Conservation (phyloP, 2,329 filamentous ascomycete genomes). For the Fusarium sp. region DNA sequence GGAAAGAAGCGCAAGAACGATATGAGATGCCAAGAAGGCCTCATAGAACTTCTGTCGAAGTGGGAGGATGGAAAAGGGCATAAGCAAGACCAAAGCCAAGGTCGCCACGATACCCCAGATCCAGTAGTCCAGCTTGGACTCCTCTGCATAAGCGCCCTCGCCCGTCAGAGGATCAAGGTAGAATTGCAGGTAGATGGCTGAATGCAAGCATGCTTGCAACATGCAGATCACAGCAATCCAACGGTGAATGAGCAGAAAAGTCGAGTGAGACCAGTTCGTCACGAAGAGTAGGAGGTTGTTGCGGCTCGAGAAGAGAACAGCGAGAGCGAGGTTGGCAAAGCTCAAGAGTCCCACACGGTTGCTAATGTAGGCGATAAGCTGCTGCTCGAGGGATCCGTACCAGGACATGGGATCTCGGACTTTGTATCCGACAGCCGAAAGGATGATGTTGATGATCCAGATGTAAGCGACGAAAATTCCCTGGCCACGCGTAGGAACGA, state of each 20-base stretch:
- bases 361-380: constrained; percentile 51
- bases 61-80: constrained; percentile 49
- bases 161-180: neutral
- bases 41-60: constrained; percentile 54
- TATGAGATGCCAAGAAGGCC: constrained; percentile 57
- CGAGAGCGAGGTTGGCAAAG: constrained; percentile 53
- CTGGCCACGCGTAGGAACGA: constrained; percentile 54
- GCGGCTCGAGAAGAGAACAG: constrained; percentile 56
- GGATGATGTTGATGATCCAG: constrained; percentile 52
- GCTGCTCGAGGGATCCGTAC: constrained; percentile 34
- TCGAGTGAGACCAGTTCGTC: constrained; percentile 61
- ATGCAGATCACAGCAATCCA: constrained; percentile 59
- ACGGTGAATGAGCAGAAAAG: constrained; percentile 61
- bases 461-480: constrained; percentile 55
- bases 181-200: constrained; percentile 12
- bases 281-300: constrained; percentile 61
- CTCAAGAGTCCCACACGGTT: constrained; percentile 55
- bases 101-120: constrained; percentile 56
- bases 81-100: constrained; percentile 43
- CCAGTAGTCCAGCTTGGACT: neutral
- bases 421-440: constrained; percentile 48
- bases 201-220: constrained; percentile 59
- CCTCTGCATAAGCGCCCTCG: neutral
- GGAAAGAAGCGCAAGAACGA: constrained; percentile 53
- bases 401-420: constrained; percentile 44